phyloP scores from a whole-genome alignment of 495 filamentous ascomycete genomes.

The Cladorrhinum samala region DNA sequence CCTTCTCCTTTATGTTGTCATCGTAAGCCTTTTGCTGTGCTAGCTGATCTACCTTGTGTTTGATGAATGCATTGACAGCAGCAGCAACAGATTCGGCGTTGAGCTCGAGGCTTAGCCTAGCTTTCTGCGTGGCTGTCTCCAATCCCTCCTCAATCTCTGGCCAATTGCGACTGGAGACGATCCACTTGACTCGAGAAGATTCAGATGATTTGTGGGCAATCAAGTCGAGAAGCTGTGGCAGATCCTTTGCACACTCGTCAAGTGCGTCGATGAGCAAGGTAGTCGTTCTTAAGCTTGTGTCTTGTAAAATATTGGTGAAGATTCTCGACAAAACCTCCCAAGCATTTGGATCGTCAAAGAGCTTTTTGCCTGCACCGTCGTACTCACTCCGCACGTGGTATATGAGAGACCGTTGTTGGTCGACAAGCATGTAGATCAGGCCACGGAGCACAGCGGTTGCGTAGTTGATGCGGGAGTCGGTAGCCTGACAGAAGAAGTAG shows the following conservation, averaged over 20 bases:
- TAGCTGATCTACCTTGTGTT: constrained; percentile 25
- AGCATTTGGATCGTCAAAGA: constrained; percentile 31
- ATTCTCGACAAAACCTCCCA: constrained; percentile 27
- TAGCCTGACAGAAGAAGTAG: constrained; percentile 42
- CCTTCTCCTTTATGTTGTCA: constrained; percentile 4
- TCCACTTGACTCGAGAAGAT: constrained; percentile 23
- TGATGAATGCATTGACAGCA: constrained; percentile 28
- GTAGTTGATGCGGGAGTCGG: constrained; percentile 25
- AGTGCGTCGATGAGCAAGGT: constrained; percentile 45
- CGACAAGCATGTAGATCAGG: constrained; percentile 20
- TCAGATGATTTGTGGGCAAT: constrained; percentile 20
- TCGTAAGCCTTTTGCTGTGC: constrained; percentile 10
- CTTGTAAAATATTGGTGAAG: constrained; percentile 27
- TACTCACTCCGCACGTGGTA: constrained; percentile 28
- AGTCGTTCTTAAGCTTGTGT: constrained; percentile 14
- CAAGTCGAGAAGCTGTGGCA: constrained; percentile 28
- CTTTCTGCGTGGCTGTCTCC: neutral
- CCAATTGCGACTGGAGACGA: constrained; percentile 18
- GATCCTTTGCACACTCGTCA: constrained; percentile 37
- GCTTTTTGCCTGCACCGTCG: constrained; percentile 17
- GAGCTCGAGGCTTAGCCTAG: constrained; percentile 9
- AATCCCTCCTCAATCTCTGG: constrained; percentile 9
- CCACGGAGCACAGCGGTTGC: constrained; percentile 30
- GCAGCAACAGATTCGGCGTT: constrained; percentile 11
- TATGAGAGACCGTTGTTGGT: constrained; percentile 30